phyloP scores from a whole-genome alignment of 805 yeast species.

The Spencermartinsiella europaea region DNA sequence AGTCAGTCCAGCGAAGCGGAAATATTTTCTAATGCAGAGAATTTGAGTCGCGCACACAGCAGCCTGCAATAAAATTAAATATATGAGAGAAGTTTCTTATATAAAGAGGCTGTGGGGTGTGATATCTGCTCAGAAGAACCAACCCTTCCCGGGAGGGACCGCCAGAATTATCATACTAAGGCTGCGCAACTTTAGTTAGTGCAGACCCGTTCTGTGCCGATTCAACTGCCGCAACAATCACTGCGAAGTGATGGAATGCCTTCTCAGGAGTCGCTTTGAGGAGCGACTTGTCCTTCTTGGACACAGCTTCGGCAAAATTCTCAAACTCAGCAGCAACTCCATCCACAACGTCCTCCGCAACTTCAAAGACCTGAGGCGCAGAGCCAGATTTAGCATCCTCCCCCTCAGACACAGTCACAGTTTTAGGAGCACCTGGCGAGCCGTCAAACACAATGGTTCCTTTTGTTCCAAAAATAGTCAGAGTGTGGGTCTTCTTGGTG shows the following conservation, averaged over 20 bases:
- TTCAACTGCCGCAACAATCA: slow-evolving; percentile 78
- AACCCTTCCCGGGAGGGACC: too few species aligned
- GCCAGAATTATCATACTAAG: too few species aligned
- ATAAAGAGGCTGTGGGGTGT: too few species aligned
- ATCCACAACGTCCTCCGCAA: slow-evolving; percentile 39
- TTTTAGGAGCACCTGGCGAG: slow-evolving; percentile 26
- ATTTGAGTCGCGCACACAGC: too few species aligned
- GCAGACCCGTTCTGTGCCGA: slow-evolving; percentile 45
- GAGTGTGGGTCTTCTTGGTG: slow-evolving; percentile 58
- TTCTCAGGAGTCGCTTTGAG: slow-evolving; percentile 61
- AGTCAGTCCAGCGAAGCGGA: too few species aligned
- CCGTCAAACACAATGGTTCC: slow-evolving; percentile 66
- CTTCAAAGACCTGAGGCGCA: slow-evolving; percentile 24
- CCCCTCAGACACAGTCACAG: slow-evolving; percentile 24
- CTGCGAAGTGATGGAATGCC: slow-evolving; percentile 90
- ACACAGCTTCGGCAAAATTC: slow-evolving; percentile 57
- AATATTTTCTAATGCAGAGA: too few species aligned
- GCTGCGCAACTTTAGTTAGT: slow-evolving; percentile 12
- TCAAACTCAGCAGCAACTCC: slow-evolving; percentile 54
- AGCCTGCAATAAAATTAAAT: too few species aligned
- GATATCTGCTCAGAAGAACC: too few species aligned
- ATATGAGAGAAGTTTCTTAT: too few species aligned
- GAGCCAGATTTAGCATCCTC: slow-evolving; percentile 20
- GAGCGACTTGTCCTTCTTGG: slow-evolving; percentile 52
- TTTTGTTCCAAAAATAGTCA: slow-evolving; percentile 70